phyloP scores from a whole-genome alignment of 441 rosid genomes.

The Corymbia citriodora region DNA sequence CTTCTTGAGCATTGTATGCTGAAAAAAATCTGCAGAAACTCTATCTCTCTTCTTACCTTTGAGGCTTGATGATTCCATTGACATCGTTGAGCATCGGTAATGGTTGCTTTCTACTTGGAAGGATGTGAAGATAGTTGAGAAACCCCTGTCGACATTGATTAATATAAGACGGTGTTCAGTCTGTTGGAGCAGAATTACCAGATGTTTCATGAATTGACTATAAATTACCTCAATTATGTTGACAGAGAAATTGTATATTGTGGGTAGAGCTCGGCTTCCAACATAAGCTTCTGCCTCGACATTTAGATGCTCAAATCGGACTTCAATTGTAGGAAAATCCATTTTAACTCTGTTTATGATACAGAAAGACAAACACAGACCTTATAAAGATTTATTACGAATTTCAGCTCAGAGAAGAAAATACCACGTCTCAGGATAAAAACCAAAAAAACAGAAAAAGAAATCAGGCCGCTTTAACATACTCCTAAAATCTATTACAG shows the following conservation, averaged over 20 bases:
- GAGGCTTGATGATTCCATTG: conserved; percentile 39
- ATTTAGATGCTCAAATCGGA: conserved; percentile 36
- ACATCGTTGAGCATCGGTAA: conserved; percentile 27
- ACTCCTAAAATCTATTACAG: neutral
- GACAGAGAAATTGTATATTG: conserved; percentile 25
- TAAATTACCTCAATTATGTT: conserved; percentile 29
- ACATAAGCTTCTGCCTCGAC: conserved; percentile 27
- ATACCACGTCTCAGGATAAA: neutral
- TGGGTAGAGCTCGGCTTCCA: conserved; percentile 35
- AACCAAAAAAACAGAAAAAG: no score
- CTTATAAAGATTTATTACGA: no score
- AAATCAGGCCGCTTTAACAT: neutral
- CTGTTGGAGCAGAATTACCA: neutral
- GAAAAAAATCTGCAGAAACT: neutral
- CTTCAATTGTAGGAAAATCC: conserved; percentile 44
- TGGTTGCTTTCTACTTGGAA: conserved; percentile 15
- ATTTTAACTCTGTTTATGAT: conserved; percentile 31
- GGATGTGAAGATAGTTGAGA: conserved; percentile 13
- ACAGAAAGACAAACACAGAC: neutral
- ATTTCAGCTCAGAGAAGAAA: neutral
- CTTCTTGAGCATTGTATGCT: neutral
- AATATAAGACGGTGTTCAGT: neutral
- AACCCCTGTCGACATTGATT: neutral
- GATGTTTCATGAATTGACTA: neutral
- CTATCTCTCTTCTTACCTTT: conserved; percentile 14